These are phyloP conservation scores for Fraxinus greggii DNA, from an alignment of 305 asterid species.

Conservation along the genomic window DNA sequence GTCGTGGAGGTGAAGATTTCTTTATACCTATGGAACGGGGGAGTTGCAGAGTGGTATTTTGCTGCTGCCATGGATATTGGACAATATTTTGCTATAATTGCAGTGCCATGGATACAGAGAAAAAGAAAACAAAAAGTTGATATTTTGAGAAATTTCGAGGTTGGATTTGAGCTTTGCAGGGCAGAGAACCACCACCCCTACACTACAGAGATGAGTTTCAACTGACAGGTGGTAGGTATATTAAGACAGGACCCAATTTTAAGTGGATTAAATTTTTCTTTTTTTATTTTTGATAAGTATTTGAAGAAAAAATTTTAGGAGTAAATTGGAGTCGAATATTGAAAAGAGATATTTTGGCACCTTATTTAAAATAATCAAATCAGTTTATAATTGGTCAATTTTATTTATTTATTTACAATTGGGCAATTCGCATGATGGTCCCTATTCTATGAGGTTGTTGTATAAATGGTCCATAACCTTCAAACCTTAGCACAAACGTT, in stretches of 20 bases:
- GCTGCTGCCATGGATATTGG: background rate
- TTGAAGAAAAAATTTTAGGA: background rate
- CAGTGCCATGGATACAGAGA: background rate
- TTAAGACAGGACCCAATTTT: background rate
- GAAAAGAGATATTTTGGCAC: too few species aligned
- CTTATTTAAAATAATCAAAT: too few species aligned
- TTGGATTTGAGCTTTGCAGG: background rate
- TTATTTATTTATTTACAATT: too few species aligned
- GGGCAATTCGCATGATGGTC: too few species aligned
- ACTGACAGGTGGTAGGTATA: background rate
- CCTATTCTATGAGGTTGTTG: too few species aligned
- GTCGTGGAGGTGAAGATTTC: background rate
- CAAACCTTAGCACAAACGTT: too few species aligned
- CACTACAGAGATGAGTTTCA: background rate
- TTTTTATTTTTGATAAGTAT: background rate
- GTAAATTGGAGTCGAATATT: too few species aligned
- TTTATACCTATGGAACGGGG: background rate
- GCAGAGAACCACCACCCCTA: background rate
- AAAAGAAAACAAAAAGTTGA: background rate
- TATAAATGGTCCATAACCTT: too few species aligned
- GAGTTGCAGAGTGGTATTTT: background rate
- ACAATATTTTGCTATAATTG: background rate
- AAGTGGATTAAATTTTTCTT: background rate
- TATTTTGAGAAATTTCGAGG: background rate
- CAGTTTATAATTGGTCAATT: too few species aligned